Conservation (phyloP, 257 asterid genomes). For the Rauvolfia tetraphylla region DNA sequence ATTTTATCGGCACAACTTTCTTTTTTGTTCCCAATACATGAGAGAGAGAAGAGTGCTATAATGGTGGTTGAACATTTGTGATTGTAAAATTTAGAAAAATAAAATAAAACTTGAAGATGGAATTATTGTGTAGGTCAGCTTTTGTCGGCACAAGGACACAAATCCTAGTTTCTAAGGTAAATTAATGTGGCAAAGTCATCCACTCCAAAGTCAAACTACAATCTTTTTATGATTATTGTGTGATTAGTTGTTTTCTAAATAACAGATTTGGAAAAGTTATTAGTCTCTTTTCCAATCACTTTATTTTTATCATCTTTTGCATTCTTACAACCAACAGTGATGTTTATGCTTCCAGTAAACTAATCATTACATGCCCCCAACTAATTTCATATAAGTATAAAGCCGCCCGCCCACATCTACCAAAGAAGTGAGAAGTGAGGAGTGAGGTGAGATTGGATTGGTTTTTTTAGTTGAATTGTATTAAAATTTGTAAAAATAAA, state of each 20-base stretch:
- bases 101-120: too few species aligned
- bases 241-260: neutral
- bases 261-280: neutral
- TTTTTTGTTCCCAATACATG: too few species aligned
- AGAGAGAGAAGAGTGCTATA: too few species aligned
- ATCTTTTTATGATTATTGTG: neutral
- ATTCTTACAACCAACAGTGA: slow-evolving; percentile 17
- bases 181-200: neutral
- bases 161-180: neutral
- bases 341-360: slow-evolving; percentile 9
- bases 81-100: too few species aligned
- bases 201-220: neutral
- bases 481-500: too few species aligned
- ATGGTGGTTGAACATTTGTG: too few species aligned
- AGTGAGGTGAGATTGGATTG: too few species aligned
- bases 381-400: neutral
- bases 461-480: too few species aligned
- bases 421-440: too few species aligned
- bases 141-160: neutral
- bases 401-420: slow-evolving; percentile 10
- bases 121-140: neutral
- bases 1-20: too few species aligned
- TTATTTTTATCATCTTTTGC: slow-evolving; percentile 7
- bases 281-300: neutral
- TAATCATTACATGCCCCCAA: slow-evolving; percentile 1